phyloP scores from a whole-genome alignment of 1,284 basidiomycete genomes.

The Porodaedalea pini region DNA sequence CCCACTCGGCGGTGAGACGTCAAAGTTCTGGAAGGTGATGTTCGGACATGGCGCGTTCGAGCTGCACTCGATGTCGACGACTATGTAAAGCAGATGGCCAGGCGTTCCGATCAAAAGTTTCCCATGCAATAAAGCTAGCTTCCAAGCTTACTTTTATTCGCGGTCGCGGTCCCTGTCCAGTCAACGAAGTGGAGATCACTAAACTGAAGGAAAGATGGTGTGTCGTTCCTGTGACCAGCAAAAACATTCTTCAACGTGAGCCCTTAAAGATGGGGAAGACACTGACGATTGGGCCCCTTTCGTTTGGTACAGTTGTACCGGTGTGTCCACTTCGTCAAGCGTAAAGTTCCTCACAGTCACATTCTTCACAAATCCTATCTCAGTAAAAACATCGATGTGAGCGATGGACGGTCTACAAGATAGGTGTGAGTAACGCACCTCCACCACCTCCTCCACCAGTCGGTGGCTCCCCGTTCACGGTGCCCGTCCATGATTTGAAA shows the following conservation, averaged over 20 bases:
- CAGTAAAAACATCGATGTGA: no score
- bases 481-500: slow-evolving; percentile 64
- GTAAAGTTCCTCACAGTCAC: slow-evolving; percentile 45
- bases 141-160: no score
- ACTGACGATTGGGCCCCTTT: slow-evolving; percentile 47
- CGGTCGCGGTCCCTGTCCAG: no score
- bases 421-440: slow-evolving; percentile 52
- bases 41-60: slow-evolving; percentile 46
- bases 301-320: slow-evolving; percentile 51
- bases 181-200: slow-evolving; percentile 43
- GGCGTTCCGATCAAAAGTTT: no score
- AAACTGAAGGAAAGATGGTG: slow-evolving; percentile 48
- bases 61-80: slow-evolving; percentile 55
- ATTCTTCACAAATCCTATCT: slow-evolving; percentile 51
- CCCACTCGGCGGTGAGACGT: slow-evolving; percentile 37
- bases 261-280: not conserved
- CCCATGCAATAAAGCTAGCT: no score
- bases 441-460: slow-evolving; percentile 60
- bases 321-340: slow-evolving; percentile 44
- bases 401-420: slow-evolving; percentile 23
- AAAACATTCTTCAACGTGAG: no score
- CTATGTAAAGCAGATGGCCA: no score
- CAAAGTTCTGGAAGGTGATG: slow-evolving; percentile 42
- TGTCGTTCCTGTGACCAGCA: slow-evolving; percentile 47
- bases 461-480: slow-evolving; percentile 52